Evolutionary conservation across 2,329 filamentous ascomycete species (phyloP).

Genomic region (Botrytis byssoidea): DNA sequence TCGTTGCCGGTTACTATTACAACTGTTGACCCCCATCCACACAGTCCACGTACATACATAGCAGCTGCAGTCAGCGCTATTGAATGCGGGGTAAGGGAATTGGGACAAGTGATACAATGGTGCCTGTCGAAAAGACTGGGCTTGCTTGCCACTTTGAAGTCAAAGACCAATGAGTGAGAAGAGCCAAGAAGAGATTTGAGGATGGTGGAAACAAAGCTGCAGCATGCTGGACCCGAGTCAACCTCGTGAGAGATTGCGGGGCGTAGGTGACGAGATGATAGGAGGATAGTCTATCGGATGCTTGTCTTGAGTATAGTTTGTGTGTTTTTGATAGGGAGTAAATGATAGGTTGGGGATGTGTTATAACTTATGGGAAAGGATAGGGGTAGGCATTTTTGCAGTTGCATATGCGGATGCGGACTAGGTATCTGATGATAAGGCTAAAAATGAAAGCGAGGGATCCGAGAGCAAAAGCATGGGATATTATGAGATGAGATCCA

Average conservation of each 20-base stretch:
- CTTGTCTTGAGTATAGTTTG: neutral
- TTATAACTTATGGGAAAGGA: neutral
- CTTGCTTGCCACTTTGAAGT: neutral
- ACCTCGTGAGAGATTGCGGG: neutral
- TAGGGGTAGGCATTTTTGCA: neutral
- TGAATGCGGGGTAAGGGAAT: constrained; percentile 3
- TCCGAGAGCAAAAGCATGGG: neutral
- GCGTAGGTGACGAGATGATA: neutral
- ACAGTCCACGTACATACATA: neutral
- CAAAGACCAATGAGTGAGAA: neutral
- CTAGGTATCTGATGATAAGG: neutral
- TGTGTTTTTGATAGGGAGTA: no score
- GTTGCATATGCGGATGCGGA: neutral
- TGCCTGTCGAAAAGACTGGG: neutral
- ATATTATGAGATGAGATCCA: neutral
- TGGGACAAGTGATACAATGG: neutral
- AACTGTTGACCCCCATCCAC: neutral
- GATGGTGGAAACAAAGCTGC: neutral
- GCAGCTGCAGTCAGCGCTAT: neutral
- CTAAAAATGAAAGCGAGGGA: neutral
- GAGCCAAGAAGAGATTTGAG: neutral
- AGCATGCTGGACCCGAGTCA: constrained; percentile 7
- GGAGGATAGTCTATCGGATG: neutral
- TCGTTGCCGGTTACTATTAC: neutral
- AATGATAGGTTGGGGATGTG: neutral